phyloP scores from a whole-genome alignment of 2,329 filamentous ascomycete genomes.

The Albifimbria verrucaria region DNA sequence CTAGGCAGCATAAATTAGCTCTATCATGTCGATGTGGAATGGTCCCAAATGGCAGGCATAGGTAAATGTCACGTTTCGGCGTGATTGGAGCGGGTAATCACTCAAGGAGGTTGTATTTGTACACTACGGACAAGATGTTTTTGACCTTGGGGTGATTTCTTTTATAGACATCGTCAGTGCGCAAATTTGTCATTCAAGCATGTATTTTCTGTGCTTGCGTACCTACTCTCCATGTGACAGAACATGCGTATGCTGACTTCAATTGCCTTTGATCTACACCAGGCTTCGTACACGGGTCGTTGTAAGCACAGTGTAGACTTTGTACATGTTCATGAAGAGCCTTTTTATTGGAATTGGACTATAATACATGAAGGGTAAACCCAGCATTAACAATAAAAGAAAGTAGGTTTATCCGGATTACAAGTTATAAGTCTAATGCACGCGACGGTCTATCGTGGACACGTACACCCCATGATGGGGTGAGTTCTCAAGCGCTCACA shows the following conservation, averaged over 20 bases:
- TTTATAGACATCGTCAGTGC: constrained; percentile 39
- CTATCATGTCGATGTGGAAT: constrained; percentile 9
- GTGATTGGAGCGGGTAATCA: constrained; percentile 17
- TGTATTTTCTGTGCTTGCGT: not conserved
- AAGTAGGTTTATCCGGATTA: not conserved
- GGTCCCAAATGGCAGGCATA: constrained; percentile 18
- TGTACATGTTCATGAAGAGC: too few species aligned
- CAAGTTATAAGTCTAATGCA: not conserved
- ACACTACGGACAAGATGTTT: constrained; percentile 48
- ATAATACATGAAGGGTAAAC: not conserved
- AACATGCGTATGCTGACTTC: too few species aligned
- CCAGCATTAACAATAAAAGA: too few species aligned
- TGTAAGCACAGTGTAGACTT: too few species aligned
- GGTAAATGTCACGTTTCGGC: constrained; percentile 16
- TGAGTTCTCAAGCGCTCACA: too few species aligned
- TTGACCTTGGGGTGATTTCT: constrained; percentile 37
- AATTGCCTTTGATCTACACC: too few species aligned
- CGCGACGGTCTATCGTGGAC: not conserved
- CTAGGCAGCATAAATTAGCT: constrained; percentile 20
- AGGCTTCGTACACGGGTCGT: too few species aligned
- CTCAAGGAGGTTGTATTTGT: constrained; percentile 39
- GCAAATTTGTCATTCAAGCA: not conserved
- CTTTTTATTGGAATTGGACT: not conserved
- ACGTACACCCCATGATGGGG: not conserved
- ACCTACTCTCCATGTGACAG: too few species aligned